Evolutionary conservation across 352 stramenopile species (phyloP), one percentile per base, ranked within the genome.

Genomic region (Phytophthora constricta): DNA sequence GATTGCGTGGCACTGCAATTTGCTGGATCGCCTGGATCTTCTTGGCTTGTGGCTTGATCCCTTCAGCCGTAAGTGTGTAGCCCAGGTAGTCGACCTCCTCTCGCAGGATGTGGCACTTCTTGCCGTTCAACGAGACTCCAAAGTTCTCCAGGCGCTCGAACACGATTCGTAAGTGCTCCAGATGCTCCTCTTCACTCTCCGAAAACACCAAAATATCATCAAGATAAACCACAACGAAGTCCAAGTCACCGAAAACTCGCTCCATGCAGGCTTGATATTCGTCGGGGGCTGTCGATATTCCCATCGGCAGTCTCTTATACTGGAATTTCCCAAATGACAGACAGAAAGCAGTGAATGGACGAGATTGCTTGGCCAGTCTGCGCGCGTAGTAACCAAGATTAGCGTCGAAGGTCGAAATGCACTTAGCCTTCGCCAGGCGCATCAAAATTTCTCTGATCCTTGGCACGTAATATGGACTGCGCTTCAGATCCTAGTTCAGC

Each of bases 261-360:
- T 54, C 56, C 33, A 63, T 63, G 25, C 45, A 63, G 10, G 56
- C 14, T 16, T 57, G 56, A 33, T 64, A 64, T 17, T 64, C 34
- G 16, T 64, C 56, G 3, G 56, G 46, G 4, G 56, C 46, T 2
- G 56, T 64, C 8, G 46, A 64, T 17, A 56, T 52, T 19, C 47
- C 57, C 58, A 59, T 66, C 4, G 58, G 41, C 0, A 59, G n/a
- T 2, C 49, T 2, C 28, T 66, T 66, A 25, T 43, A 67, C 42
- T 60, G 59, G 17, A 51, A 59, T 20, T 60, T 60, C 0, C 41
- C 28, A 16, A 53, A 60, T 1, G 48, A 41, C 2, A 67, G 19
- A 11, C 50, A 67, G 10, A 67, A 61, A 2, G 42, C 42, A 7
- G 42, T 57, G 0, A 27, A 3, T 23, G 39, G 10, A 5, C 41